Conservation (phyloP, 202 grass and related monocot species). For the Hordeum pubiflorum region DNA sequence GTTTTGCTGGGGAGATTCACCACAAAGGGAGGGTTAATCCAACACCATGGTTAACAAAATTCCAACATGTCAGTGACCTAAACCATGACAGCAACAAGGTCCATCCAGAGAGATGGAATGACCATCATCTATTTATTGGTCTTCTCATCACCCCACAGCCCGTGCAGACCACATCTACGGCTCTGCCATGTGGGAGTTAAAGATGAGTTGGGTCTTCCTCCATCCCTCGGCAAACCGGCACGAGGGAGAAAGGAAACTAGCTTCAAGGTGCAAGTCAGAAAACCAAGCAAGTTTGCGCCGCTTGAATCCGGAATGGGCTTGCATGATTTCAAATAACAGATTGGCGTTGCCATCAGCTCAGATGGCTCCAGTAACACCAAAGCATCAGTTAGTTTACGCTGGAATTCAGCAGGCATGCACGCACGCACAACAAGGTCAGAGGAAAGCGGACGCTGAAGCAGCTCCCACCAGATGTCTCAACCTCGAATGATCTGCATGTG, state of each 20-base stretch:
- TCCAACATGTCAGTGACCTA: neutral
- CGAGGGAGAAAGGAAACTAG: neutral
- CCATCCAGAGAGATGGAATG: neutral
- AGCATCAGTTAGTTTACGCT: neutral
- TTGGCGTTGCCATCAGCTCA: neutral
- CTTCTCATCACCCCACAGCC: neutral
- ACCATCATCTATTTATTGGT: neutral
- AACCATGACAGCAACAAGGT: neutral
- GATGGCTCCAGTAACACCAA: neutral
- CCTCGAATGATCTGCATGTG: conserved; percentile 32
- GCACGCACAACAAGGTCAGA: conserved; percentile 2
- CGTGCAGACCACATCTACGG: neutral
- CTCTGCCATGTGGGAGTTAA: neutral
- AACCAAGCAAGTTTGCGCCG: neutral
- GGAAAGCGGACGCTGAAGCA: neutral
- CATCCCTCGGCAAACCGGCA: neutral
- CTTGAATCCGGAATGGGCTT: neutral
- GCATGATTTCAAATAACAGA: neutral
- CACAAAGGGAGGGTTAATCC: neutral
- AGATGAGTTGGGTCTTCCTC: neutral
- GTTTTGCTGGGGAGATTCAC: neutral
- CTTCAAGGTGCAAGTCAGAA: neutral
- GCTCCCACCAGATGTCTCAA: neutral
- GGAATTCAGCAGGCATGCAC: neutral
- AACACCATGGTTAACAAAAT: neutral